Evolutionary conservation across 1,284 basidiomycete genomes (phyloP), one percentile per base, ranked within the genome.

Genomic region (Phylloboletellus chloephorus): DNA sequence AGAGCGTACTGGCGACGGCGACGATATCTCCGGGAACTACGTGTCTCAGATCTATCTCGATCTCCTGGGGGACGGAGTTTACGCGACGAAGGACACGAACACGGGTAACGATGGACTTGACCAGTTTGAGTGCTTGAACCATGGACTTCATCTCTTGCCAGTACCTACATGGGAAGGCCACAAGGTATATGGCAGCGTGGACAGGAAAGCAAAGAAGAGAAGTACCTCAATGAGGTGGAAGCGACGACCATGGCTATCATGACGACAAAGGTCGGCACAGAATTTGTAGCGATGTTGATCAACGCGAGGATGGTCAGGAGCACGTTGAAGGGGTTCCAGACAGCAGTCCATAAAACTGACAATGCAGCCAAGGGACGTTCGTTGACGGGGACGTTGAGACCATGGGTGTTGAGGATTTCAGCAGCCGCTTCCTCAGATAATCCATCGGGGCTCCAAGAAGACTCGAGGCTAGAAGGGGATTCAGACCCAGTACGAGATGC

Each of bases 191-290:
- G 12, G 39, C 7, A 13, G 3, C 32, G 21, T 12, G 1, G 3
- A 33, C 5, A 20, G 5, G 13, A 16, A 2, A 31, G 3, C 2
- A 19, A 12, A 12, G 23, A 31, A 38, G 13, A 22, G 11, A 34
- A 5, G 22, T 36, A 61, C 58, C 57, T 58, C 33, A 60, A 29
- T 12, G 48, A 44, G 0, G 57, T 63, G 7, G 57, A 64, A 25
- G 60, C 58, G n/a, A 60, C 41, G 2, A 60, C 57, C 57, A 60
- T 60, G 19, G 46, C 39, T 25, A 60, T 60, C 57, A 60, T 64
- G 30, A 60, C 57, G 6, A 52, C 47, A 13, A 64, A 60, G 6
- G 57, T 60, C 9, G 57, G 48, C 11, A 63, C 16, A 10, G 62
- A 63, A 34, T 58, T 8, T 9, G 61, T 60, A 16, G 60, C 58